Base-by-base conservation (phyloP, 2,329 filamentous ascomycete genomes). In the Stachybotrys chartarum region DNA sequence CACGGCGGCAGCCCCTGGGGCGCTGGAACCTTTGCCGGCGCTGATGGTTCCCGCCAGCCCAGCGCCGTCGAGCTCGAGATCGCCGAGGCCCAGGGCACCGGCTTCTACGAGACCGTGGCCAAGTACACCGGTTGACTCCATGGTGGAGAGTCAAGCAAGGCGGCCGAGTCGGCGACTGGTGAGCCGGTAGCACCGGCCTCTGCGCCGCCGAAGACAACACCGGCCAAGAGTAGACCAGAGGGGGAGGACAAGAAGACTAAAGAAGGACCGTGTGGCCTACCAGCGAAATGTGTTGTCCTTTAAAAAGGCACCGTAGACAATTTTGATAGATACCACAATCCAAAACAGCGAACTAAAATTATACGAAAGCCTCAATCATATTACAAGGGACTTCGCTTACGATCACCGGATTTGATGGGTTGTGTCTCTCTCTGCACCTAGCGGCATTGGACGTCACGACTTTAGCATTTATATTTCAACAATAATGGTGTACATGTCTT, bases 1-100 rank as follows among this genome's bases (percentile, higher is more conserved):
- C 90, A 89, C 70, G 94, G 94, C 67, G 94, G 94, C 59, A 85
- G 82, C 58, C 81, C 94, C 45, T 99, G 94, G 94, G 94, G 93
- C 66, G 92, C 93, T 39, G 94, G 94, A 69, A 96, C 93, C 61
- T 95, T 96, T 65, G 80, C 92, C 59, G 84, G 70, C 58, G 78
- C 69, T 57, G 91, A 97, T 65, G 94, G 94, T 64, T 90, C 87
- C 57, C 87, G 94, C 68, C 86, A 93, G 79, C 94, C 94, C 52
- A 77, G 80, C 16, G 69, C 76, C 8, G 79, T 84, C 63, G 94
- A 99, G 80, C 76, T 96, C 59, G 80, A 88, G 72, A 69, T 97
- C 59, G 94, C 94, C 57, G 81, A 78, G 59, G 81, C 82, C 64
- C 94, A 99, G 78, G 94, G 94, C 73, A 86, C 91, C 80, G 69